Conservation (phyloP, 768 basidiomycete species). For the Leccinum rimulosum region DNA sequence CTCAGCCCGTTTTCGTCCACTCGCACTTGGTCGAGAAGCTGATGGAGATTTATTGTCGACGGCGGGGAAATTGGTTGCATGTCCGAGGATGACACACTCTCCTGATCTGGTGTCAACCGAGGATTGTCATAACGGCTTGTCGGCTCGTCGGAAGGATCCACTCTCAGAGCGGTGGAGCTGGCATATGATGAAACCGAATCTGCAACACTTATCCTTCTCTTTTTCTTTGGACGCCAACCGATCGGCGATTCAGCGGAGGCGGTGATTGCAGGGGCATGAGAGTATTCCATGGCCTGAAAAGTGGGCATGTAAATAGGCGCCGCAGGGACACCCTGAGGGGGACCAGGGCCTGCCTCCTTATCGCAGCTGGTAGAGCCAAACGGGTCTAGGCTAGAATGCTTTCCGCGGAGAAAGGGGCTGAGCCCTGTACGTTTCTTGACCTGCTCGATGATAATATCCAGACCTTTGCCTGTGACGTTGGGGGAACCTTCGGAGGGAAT, state of each 20-base stretch:
- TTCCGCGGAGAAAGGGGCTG: constrained; percentile 49
- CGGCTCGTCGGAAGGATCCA: constrained; percentile 25
- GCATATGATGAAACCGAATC: constrained; percentile 35
- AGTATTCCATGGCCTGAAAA: constrained; percentile 39
- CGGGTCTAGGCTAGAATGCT: constrained; percentile 49
- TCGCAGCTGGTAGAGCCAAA: constrained; percentile 42
- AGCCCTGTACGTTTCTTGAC: constrained; percentile 47
- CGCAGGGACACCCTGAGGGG: constrained; percentile 20
- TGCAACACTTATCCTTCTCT: constrained; percentile 35
- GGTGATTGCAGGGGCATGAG: constrained; percentile 34
- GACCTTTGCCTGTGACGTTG: constrained; percentile 47
- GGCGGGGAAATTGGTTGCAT: constrained; percentile 33
- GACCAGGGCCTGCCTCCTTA: constrained; percentile 32
- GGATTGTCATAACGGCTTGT: constrained; percentile 25
- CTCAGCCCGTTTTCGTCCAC: constrained; percentile 24
- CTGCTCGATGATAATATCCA: constrained; percentile 46
- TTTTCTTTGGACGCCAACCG: constrained; percentile 33
- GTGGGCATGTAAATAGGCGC: constrained; percentile 41
- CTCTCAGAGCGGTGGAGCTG: constrained; percentile 26
- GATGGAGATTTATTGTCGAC: constrained; percentile 27
- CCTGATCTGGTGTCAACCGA: constrained; percentile 33
- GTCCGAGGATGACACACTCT: constrained; percentile 33
- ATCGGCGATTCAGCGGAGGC: constrained; percentile 28
- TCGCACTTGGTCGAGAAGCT: constrained; percentile 25
- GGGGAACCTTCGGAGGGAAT: constrained; percentile 34